Conservation (phyloP, 2,329 filamentous ascomycete genomes). For the Neofusicoccum umdonicola region DNA sequence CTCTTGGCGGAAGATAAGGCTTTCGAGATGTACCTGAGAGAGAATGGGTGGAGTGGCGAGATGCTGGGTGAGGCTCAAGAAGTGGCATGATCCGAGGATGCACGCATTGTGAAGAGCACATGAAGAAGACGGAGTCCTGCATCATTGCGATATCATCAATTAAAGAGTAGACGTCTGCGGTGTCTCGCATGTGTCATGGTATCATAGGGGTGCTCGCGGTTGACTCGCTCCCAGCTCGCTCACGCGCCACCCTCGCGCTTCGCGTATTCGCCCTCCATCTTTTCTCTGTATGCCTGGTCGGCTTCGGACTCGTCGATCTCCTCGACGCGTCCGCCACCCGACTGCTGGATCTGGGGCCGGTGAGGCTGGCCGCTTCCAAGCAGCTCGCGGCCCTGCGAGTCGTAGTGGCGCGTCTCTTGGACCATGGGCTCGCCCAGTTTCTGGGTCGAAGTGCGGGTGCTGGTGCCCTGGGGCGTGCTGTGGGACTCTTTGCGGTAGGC, state of each 20-base stretch:
- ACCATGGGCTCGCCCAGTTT: slow-evolving; percentile 29
- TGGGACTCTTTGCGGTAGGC: slow-evolving; percentile 23
- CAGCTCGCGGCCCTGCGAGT: slow-evolving; percentile 29
- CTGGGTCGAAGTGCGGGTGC: slow-evolving; percentile 27
- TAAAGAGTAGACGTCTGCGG: not conserved
- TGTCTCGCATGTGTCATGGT: not conserved
- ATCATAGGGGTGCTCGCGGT: not conserved
- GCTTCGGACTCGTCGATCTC: slow-evolving; percentile 11
- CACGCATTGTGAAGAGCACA: not conserved
- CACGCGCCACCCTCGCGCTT: slow-evolving; percentile 33
- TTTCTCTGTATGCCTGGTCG: not conserved
- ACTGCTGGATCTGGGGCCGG: not conserved
- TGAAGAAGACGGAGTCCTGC: not conserved
- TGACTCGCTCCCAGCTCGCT: not conserved
- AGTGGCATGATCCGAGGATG: not conserved
- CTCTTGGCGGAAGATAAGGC: not conserved
- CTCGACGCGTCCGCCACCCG: not conserved
- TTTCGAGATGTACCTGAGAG: not conserved
- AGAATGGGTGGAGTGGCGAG: not conserved
- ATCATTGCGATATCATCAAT: not conserved
- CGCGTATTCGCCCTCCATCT: slow-evolving; percentile 25
- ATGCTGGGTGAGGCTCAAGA: not conserved
- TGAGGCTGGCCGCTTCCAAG: slow-evolving; percentile 17
- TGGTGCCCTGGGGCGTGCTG: slow-evolving; percentile 27
- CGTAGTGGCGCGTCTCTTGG: slow-evolving; percentile 28